Evolutionary conservation across 352 stramenopile species (phyloP).

Genomic region (Globisporangium middletonii): DNA sequence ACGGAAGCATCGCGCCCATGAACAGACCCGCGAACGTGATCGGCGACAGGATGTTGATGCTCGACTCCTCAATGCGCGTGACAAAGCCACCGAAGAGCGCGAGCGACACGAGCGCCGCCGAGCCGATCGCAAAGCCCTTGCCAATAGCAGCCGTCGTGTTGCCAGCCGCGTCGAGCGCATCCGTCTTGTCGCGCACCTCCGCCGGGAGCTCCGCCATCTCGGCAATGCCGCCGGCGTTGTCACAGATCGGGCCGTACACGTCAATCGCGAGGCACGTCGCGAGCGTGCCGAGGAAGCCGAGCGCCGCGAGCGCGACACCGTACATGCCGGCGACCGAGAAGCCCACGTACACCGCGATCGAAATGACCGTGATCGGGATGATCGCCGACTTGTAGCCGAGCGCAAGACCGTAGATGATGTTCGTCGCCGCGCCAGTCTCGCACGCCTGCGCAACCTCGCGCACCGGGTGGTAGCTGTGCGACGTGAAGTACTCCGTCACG

Average conservation of each 20-base stretch:
- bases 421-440: constrained; percentile 98
- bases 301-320: constrained; percentile 94
- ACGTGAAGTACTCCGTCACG: constrained; percentile 99
- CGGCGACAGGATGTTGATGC: constrained; percentile 97
- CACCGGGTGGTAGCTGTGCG: constrained; percentile 95
- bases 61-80: constrained; percentile 92
- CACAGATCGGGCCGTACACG: constrained; percentile 98
- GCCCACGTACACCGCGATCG: constrained; percentile 96
- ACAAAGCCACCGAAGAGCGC: constrained; percentile 98
- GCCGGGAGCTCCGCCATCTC: constrained; percentile 98
- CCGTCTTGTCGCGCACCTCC: constrained; percentile 98
- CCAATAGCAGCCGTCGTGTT: constrained; percentile 99
- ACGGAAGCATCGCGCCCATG: constrained; percentile 99
- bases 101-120: constrained; percentile 97
- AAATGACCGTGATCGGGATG: constrained; percentile 97
- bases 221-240: constrained; percentile 99
- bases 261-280: constrained; percentile 98
- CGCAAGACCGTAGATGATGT: constrained; percentile 99
- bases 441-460: constrained; percentile 95
- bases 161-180: constrained; percentile 98
- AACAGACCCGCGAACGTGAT: constrained; percentile 98
- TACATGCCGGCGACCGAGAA: constrained; percentile 98
- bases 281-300: constrained; percentile 99
- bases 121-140: constrained; percentile 99
- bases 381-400: constrained; percentile 99